Evolutionary conservation across 352 stramenopile genomes (phyloP), one percentile per base, ranked within the genome.

Genomic region (Blastocystis sp.): DNA sequence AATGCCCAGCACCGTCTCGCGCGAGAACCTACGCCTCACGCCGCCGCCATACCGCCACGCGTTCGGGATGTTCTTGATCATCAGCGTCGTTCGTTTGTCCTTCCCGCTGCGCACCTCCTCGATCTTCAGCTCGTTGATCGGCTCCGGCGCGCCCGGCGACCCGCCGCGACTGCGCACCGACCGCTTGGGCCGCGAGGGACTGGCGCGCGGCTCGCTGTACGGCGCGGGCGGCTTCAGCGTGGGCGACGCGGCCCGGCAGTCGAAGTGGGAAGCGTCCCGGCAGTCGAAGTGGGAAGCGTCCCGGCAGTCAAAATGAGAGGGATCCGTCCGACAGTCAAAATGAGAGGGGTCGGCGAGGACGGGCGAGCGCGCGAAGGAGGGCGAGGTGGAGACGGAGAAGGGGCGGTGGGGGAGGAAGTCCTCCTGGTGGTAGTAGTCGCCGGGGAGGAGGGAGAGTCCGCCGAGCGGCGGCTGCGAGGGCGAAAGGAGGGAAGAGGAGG

Each of bases 1-100:
- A 93, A 99, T 96, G 1, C 94, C 82, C 10, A 99, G 91, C 17
- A 99, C 91, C 95, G 99, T 99, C 88, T 98, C 92, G 90, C 99
- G 96, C 4, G 96, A 79, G 34, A 88, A 88, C 4, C 78, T 88
- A 88, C 38, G 19, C 9, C n/a, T 28, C 9, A 88, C n/a, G 3
- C 34, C 21, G 3, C n/a, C 34, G 34, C 60, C 7, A 1, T 3
- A 48, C 43, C 6, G 98, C 91, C 99, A 99, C 92, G 99, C 99
- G 94, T 99, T 99, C 10, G 97, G 97, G 70, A 99, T 99, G 91
- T 99, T 99, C 87, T 96, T 94, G 74, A 99, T 95, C 97, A 99
- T 99, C 45, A 99, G 92, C 17, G 97, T 99, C 48, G 97, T 98
- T 71, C 97, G 92, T 70, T 91, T 94, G 91, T 99, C 97, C 81